A percentile compares a stretch with the other conserved stretches of the same genome.
Conservation (phyloP, 805 yeast genomes). For the Cyberlindnera euphorbiiphila region DNA sequence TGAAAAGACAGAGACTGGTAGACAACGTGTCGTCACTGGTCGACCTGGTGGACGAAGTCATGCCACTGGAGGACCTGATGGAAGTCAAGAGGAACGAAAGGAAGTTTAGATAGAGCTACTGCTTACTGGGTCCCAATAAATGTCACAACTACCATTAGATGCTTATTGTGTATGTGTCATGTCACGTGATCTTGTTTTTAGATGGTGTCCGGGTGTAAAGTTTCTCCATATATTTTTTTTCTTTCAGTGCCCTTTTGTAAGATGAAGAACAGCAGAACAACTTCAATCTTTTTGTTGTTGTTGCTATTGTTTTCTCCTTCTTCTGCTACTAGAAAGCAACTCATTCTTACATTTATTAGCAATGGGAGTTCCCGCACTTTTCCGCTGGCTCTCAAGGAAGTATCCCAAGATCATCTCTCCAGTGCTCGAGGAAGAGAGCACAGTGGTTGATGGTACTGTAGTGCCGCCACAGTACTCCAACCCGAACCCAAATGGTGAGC, state of each 20-base stretch:
- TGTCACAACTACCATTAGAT: too few species aligned
- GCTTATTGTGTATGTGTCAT: too few species aligned
- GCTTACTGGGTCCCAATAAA: too few species aligned
- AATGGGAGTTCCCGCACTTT: constrained; percentile 98
- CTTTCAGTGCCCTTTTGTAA: too few species aligned
- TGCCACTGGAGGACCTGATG: constrained; percentile 30
- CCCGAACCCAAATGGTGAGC: constrained; percentile 93
- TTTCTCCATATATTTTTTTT: too few species aligned
- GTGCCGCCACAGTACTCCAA: constrained; percentile 65
- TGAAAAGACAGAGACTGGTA: constrained; percentile 30
- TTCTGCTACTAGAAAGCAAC: not conserved
- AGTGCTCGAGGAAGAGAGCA: constrained; percentile 70
- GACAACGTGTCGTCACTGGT: constrained; percentile 18
- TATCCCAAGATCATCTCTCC: constrained; percentile 94
- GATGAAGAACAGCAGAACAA: too few species aligned
- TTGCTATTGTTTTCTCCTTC: too few species aligned
- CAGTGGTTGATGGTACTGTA: constrained; percentile 53
- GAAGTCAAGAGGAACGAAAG: constrained; percentile 19
- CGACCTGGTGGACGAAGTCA: constrained; percentile 26
- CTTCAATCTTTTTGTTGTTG: too few species aligned
- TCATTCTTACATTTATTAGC: too few species aligned
- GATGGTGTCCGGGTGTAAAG: too few species aligned
- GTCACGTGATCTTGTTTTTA: too few species aligned
- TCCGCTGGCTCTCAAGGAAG: constrained; percentile 90
- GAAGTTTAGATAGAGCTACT: constrained; percentile 1